Evolutionary conservation across 148 eudicot species (phyloP).

Genomic region (Rhododendron ferrugineum): DNA sequence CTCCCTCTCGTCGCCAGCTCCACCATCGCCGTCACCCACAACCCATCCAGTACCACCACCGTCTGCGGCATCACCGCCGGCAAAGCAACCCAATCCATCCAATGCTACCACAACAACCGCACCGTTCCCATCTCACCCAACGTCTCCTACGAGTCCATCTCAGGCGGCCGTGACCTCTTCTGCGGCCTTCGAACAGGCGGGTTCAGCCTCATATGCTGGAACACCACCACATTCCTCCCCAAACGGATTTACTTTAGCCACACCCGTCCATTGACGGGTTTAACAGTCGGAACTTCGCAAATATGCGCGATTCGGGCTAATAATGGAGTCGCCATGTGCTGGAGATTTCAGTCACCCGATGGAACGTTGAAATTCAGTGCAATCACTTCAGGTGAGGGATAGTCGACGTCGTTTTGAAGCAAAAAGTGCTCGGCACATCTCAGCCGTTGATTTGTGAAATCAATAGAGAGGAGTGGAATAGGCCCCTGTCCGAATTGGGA

Average conservation of each 20-base stretch:
- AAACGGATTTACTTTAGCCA: conserved; percentile 22
- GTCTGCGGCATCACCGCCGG: conserved; percentile 49
- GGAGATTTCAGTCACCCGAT: conserved; percentile 28
- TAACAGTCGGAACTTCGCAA: conserved; percentile 31
- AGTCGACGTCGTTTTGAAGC: no score
- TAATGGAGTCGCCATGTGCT: conserved; percentile 29
- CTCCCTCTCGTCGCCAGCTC: conserved; percentile 33
- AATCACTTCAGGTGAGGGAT: conserved; percentile 38
- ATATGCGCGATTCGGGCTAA: conserved; percentile 38
- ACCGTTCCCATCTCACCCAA: conserved; percentile 25
- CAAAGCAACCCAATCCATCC: conserved; percentile 31
- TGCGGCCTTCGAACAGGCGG: conserved; percentile 45
- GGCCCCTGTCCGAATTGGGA: no score
- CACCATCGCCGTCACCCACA: conserved; percentile 33
- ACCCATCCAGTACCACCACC: conserved; percentile 6
- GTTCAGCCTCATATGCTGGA: conserved; percentile 43
- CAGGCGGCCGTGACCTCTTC: conserved; percentile 41
- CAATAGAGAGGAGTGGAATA: no score
- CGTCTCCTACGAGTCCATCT: conserved; percentile 34
- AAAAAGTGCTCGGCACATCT: no score
- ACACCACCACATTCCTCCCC: conserved; percentile 23
- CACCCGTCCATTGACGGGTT: conserved; percentile 20
- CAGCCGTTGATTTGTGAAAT: no score
- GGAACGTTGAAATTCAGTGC: conserved; percentile 15
- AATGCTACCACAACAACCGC: conserved; percentile 31